A percentile compares a stretch with the other conserved stretches of the same genome.
These are phyloP conservation scores for Atractiella rhizophila DNA, from an alignment of 768 basidiomycete genomes.

Conservation along the genomic window DNA sequence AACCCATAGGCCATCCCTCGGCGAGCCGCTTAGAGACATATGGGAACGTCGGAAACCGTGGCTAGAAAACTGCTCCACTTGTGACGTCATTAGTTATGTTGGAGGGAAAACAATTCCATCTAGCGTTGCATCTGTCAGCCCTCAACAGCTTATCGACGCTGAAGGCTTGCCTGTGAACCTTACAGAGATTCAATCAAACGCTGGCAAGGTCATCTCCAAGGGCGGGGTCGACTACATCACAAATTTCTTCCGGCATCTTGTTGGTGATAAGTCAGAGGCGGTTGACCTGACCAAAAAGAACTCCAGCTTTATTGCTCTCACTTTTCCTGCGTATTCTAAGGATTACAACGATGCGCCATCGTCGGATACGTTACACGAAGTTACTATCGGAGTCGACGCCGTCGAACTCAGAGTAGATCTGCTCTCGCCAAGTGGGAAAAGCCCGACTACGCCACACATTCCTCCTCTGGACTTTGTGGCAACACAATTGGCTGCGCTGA, in stretches of 20 bases:
- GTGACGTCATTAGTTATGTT: conserved; percentile 60
- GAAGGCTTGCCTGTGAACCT: too few species aligned
- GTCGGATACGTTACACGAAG: conserved; percentile 38
- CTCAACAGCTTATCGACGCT: too few species aligned
- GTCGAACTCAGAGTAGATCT: conserved; percentile 86
- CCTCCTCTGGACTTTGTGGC: conserved; percentile 49
- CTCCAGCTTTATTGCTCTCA: conserved; percentile 81
- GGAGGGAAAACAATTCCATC: conserved; percentile 10
- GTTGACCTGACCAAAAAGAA: conserved; percentile 24
- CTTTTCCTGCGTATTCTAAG: conserved; percentile 37
- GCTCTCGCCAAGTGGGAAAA: conserved; percentile 29
- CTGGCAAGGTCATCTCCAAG: neutral
- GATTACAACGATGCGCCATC: conserved; percentile 36
- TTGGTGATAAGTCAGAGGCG: conserved; percentile 39
- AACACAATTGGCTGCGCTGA: conserved; percentile 50
- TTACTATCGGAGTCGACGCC: conserved; percentile 66
- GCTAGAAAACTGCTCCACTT: conserved; percentile 55
- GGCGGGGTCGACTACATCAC: conserved; percentile 34
- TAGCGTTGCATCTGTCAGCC: too few species aligned
- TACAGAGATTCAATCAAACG: too few species aligned
- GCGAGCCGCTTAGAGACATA: conserved; percentile 61
- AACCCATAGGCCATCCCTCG: conserved; percentile 58
- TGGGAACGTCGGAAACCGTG: conserved; percentile 59
- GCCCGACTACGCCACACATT: conserved; percentile 29
- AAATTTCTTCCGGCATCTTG: conserved; percentile 73